These are phyloP conservation scores for Macadamia integrifolia DNA, from an alignment of 164 flowering plant genomes.

Conservation along the genomic window DNA sequence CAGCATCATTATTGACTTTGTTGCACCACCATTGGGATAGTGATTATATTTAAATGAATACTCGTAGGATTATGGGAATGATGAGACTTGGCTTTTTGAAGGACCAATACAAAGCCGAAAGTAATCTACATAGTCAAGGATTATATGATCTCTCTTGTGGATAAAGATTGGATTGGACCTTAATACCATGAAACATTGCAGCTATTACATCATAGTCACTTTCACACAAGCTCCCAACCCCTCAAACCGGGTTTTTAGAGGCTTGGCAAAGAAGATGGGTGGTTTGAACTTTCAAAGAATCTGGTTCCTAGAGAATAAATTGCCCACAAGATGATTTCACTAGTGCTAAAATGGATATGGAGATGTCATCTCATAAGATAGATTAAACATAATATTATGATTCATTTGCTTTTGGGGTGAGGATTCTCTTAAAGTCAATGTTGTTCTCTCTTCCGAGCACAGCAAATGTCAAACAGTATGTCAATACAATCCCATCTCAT, in stretches of 20 bases:
- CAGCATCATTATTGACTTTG: no score
- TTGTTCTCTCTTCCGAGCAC: background rate
- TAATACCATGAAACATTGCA: background rate
- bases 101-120: background rate
- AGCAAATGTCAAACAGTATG: no score
- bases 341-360: no score
- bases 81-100: background rate
- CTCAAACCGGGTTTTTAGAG: no score
- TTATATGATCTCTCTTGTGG: background rate
- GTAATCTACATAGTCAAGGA: background rate
- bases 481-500: no score
- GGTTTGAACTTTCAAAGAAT: no score
- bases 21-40: no score
- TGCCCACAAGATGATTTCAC: background rate
- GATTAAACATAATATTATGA: background rate
- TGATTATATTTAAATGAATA: background rate
- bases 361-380: background rate
- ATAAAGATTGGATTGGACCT: conserved; percentile 1
- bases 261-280: no score
- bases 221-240: no score
- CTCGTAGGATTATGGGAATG: no score
- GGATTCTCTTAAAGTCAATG: background rate
- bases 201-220: background rate
- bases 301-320: background rate
- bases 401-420: background rate